Percentiles rank a stretch among this genome's conserved stretches.
Conservation (phyloP, 192 early-diverging fungal genomes). For the Bifiguratus adelaidae region DNA sequence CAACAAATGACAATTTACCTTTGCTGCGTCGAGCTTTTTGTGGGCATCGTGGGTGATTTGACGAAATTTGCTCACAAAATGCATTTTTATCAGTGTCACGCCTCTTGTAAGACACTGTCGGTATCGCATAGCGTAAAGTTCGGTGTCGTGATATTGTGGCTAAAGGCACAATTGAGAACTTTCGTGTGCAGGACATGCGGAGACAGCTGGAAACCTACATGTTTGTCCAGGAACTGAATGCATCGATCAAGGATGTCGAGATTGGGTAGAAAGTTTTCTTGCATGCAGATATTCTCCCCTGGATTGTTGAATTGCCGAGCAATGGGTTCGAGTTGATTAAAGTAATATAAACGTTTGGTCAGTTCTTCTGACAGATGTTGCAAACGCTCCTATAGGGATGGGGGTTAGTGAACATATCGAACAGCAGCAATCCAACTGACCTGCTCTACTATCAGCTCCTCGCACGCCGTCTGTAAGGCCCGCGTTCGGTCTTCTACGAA, state of each 20-base stretch:
- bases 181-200: background rate
- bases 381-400: slow-evolving; percentile 37
- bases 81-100: slow-evolving; percentile 88
- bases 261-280: slow-evolving; percentile 71
- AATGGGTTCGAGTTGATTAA: slow-evolving; percentile 77
- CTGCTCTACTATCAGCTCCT: slow-evolving; percentile 62
- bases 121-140: slow-evolving; percentile 89
- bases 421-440: slow-evolving; percentile 4
- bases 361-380: slow-evolving; percentile 45
- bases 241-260: slow-evolving; percentile 70
- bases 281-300: slow-evolving; percentile 73
- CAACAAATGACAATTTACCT: slow-evolving; percentile 2
- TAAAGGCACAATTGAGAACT: slow-evolving; percentile 5
- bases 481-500: slow-evolving; percentile 71
- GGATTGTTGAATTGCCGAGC: slow-evolving; percentile 69
- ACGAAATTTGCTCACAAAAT: slow-evolving; percentile 63
- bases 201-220: slow-evolving; percentile 35
- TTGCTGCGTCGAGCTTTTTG: slow-evolving; percentile 35
- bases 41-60: slow-evolving; percentile 46
- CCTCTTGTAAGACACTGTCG: slow-evolving; percentile 91
- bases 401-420: background rate
- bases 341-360: slow-evolving; percentile 54
- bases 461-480: slow-evolving; percentile 70
- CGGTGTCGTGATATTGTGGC: slow-evolving; percentile 74
- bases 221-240: slow-evolving; percentile 58